Percentiles rank a stretch among this genome's conserved stretches.
Evolutionary conservation across 164 flowering plant genomes (phyloP).

Genomic region (Berberis vulgaris): DNA sequence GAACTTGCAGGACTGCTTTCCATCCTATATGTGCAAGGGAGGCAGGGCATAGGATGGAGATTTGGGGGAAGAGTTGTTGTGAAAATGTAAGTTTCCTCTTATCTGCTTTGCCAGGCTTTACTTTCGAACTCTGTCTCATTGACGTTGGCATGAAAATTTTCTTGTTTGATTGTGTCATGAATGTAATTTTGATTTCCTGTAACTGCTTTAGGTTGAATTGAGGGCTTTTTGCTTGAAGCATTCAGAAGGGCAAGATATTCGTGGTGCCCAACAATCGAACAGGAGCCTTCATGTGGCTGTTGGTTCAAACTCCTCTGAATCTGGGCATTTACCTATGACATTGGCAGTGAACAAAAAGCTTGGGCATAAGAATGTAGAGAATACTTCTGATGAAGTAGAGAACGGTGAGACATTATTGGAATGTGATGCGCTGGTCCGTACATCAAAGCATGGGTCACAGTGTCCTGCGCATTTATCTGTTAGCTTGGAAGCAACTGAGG

Average conservation of each 20-base stretch:
- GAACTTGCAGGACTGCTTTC: no score
- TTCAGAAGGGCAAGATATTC: slow-evolving; percentile 35
- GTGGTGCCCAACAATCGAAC: slow-evolving; percentile 14
- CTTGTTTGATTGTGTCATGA: no score
- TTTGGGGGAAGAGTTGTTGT: no score
- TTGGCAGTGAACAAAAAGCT: slow-evolving; percentile 20
- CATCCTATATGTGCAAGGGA: no score
- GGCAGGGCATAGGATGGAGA: no score
- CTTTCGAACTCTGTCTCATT: no score
- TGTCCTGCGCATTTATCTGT: slow-evolving; percentile 15
- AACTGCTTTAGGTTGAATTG: slow-evolving; percentile 56
- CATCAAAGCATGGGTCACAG: slow-evolving; percentile 17
- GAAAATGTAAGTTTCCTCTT: no score
- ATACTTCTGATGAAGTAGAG: slow-evolving; percentile 19
- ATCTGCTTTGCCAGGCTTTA: no score
- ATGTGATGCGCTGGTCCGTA: slow-evolving; percentile 12
- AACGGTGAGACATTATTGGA: slow-evolving; percentile 20
- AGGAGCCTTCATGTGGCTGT: slow-evolving; percentile 13
- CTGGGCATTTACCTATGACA: slow-evolving; percentile 19
- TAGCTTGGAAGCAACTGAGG: slow-evolving; percentile 8
- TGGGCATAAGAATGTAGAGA: slow-evolving; percentile 36
- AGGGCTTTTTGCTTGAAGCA: slow-evolving; percentile 89
- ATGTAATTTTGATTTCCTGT: background rate
- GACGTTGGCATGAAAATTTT: no score
- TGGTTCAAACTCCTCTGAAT: slow-evolving; percentile 21